Base-by-base conservation (phyloP, 768 basidiomycete species). In the Tylopilus vinaceipallidus region DNA sequence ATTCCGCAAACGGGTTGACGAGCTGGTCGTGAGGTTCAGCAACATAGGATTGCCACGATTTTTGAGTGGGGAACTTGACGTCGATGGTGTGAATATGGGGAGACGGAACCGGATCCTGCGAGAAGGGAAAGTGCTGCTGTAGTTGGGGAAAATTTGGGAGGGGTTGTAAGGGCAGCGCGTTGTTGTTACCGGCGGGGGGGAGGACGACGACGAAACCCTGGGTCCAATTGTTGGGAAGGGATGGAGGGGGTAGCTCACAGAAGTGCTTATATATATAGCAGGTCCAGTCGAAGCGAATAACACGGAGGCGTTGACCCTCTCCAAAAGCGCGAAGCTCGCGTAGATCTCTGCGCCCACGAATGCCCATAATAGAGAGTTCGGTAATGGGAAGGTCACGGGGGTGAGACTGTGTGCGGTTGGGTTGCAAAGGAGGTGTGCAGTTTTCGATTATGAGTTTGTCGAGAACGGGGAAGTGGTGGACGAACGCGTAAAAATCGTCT, bases 221-320 rank as follows among this genome's bases (percentile, higher is more conserved):
- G 20, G 33, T 45, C 60, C 46, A 55, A 42, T 53, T 58, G 49
- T 49, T 32, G 32, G 7, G n/a, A 3, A n/a, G n/a, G 19, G 37
- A 45, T 0, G 32, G 38, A 23, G 17, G 17, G 42, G 38, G 54
- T 1, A 39, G 13, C 17, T 55, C 52, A 7, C 37, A 55, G 54
- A 58, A 67, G 36, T 58, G 57, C 16, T 63, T 63, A 57, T 75
- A 69, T 16, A 75, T 68, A 37, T 71, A 69, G 17, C 71, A 71
- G 2, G 68, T 71, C 60, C 68, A 73, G 57, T 78, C 76, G 41
- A 78, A 65, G 40, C 69, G 71, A n/a, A 79, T 61, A n/a, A 65
- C 62, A 13, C 66, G 70, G 17, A 79, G 66, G 3, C 65, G 63
- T 11, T 61, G 56, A 0, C 67, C 74, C 29, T 68, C 65, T 19